Evolutionary conservation across 2,329 filamentous ascomycete species (phyloP).

Genomic region (Pyricularia sp.): DNA sequence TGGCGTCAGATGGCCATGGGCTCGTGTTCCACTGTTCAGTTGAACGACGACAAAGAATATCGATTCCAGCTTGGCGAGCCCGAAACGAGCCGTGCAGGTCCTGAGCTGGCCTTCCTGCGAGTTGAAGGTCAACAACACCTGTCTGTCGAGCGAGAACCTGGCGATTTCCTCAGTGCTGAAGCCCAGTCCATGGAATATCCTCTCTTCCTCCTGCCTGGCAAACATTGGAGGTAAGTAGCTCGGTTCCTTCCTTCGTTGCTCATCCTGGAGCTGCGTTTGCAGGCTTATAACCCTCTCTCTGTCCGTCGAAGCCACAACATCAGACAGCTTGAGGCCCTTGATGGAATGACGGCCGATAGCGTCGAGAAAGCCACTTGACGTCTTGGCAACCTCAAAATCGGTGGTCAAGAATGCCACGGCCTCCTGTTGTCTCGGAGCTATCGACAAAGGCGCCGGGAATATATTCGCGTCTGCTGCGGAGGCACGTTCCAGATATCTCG

Average conservation of each 20-base stretch:
- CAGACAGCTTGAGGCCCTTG: constrained; percentile 39
- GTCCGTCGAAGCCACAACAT: constrained; percentile 43
- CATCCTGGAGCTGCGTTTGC: constrained; percentile 44
- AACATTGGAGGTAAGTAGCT: constrained; percentile 58
- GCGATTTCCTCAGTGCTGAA: constrained; percentile 44
- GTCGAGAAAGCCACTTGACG: constrained; percentile 45
- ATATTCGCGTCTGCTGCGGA: constrained; percentile 38
- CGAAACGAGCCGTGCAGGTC: constrained; percentile 40
- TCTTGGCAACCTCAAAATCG: constrained; percentile 48
- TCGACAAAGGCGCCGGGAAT: constrained; percentile 34
- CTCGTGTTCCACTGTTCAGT: constrained; percentile 26
- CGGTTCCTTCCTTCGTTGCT: constrained; percentile 48
- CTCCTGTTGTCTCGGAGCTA: constrained; percentile 32
- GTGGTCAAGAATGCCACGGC: constrained; percentile 49
- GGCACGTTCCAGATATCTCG: constrained; percentile 42
- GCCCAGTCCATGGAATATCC: constrained; percentile 43
- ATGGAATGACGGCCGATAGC: constrained; percentile 39
- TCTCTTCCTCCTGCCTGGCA: constrained; percentile 41
- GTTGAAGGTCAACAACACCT: constrained; percentile 46
- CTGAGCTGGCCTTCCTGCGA: constrained; percentile 41
- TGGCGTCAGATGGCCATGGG: constrained; percentile 33
- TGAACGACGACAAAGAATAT: constrained; percentile 53
- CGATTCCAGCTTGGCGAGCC: constrained; percentile 49
- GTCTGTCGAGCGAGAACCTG: constrained; percentile 40
- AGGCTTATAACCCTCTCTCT: constrained; percentile 40